phyloP scores from a whole-genome alignment of 2,329 filamentous ascomycete genomes.

The Monosporascus sp. region DNA sequence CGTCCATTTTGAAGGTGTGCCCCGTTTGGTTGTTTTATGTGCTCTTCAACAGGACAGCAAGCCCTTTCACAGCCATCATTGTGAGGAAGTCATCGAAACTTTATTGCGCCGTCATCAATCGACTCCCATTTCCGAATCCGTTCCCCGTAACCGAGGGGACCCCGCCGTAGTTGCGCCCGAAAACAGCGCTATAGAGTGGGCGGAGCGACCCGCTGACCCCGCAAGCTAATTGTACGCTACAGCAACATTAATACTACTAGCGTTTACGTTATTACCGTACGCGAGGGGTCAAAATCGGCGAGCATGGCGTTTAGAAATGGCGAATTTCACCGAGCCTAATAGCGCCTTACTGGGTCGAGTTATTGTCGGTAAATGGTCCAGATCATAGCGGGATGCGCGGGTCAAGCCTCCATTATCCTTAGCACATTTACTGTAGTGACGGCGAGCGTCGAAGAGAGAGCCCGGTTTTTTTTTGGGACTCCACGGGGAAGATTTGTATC shows the following conservation, averaged over 20 bases:
- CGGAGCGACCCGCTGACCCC: not conserved
- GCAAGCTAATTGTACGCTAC: not conserved
- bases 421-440: not conserved
- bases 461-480: too few relatives aligned
- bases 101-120: too few relatives aligned
- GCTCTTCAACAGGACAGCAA: not conserved
- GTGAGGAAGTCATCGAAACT: too few relatives aligned
- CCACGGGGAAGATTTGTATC: too few relatives aligned
- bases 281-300: not conserved
- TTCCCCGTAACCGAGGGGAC: not conserved
- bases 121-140: not conserved
- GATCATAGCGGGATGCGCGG: not conserved
- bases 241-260: too few relatives aligned
- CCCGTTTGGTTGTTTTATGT: not conserved
- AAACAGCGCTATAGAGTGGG: not conserved
- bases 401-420: not conserved
- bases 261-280: too few relatives aligned
- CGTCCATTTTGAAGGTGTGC: conserved; percentile 7
- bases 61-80: not conserved
- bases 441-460: too few relatives aligned
- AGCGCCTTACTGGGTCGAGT: not conserved
- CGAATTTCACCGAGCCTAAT: conserved; percentile 17
- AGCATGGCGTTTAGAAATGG: conserved; percentile 9
- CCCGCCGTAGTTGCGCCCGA: not conserved
- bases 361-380: not conserved